Evolutionary conservation across 331 rosid species (phyloP).

Genomic region (Spiraea crenata): DNA sequence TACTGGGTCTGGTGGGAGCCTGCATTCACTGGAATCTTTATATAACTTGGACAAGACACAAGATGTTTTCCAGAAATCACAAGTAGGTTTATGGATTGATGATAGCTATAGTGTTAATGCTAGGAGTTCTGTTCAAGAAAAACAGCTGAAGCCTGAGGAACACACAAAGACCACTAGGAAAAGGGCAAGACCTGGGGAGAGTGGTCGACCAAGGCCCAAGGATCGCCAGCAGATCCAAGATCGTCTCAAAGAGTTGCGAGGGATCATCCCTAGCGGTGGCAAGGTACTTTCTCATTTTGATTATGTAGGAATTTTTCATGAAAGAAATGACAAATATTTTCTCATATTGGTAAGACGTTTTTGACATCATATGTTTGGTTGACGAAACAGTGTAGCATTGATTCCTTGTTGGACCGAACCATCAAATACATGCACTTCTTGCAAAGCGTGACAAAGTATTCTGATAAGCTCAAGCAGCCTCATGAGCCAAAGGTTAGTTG

Average conservation of each 20-base stretch:
- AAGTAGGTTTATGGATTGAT: constrained; percentile 53
- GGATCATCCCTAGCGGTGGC: constrained; percentile 75
- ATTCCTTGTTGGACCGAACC: constrained; percentile 73
- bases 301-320: not conserved
- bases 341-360: not conserved
- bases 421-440: constrained; percentile 85
- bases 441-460: constrained; percentile 54
- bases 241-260: constrained; percentile 77
- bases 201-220: constrained; percentile 82
- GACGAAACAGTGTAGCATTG: constrained; percentile 88
- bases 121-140: constrained; percentile 31
- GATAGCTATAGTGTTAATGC: constrained; percentile 51
- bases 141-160: constrained; percentile 49
- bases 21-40: constrained; percentile 31
- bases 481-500: constrained; percentile 60
- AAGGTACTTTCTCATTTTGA: constrained; percentile 50
- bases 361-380: constrained; percentile 27
- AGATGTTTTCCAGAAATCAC: constrained; percentile 46
- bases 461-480: constrained; percentile 63
- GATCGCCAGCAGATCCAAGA: constrained; percentile 98
- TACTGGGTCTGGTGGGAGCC: constrained; percentile 22
- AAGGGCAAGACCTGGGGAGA: constrained; percentile 76
- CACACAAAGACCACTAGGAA: constrained; percentile 47
- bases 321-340: not conserved
- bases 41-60: constrained; percentile 33